Base-by-base conservation (phyloP, 345 rosid genomes). In the Gossypium stocksii region DNA sequence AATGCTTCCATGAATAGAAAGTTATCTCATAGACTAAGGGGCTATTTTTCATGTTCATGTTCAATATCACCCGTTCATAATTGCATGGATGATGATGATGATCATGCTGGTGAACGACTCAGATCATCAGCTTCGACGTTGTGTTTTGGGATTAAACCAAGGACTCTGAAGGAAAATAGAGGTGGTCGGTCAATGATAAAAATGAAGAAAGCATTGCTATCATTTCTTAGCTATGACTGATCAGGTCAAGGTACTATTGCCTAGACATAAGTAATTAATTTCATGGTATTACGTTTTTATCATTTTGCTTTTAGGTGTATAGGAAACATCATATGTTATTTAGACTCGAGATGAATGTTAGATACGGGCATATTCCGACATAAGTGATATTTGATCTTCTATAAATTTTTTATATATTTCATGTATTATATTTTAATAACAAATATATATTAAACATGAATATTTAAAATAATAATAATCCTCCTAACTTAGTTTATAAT, bases 131-230 rank as follows among this genome's bases (percentile, higher is more conserved):
- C 70, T 62, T 83, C 86, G 12, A 83, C 82, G 15, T 34, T 80
- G 80, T 76, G 88, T 74, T 82, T 74, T 43, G 73, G 73, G 51
- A 67, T n/a, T 41, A 81, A 71, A 60, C 59, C 49, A 10, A 80
- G 59, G 53, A 44, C 51, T 43, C 45, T 59, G 25, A 72, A 15
- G 11, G 60, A 25, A 46, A 19, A 43, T n/a, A 29, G 80, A 81
- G 84, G 89, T 45, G 76, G 83, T 63, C 79, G 77, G 68, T 84
- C 87, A 4, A 74, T 86, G 83, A 74, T 77, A 41, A 84, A 79
- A 52, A 72, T 87, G 85, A 87, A 84, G 86, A 84, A 80, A 69
- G 82, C 76, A 62, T 77, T 88, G 57, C 41, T 77, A 75, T 77
- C 85, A 70, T 78, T 83, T 63, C 79, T 83, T 6, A 85, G 86